Base-by-base conservation (phyloP, 345 rosid species). In the Raphanus sativus region DNA sequence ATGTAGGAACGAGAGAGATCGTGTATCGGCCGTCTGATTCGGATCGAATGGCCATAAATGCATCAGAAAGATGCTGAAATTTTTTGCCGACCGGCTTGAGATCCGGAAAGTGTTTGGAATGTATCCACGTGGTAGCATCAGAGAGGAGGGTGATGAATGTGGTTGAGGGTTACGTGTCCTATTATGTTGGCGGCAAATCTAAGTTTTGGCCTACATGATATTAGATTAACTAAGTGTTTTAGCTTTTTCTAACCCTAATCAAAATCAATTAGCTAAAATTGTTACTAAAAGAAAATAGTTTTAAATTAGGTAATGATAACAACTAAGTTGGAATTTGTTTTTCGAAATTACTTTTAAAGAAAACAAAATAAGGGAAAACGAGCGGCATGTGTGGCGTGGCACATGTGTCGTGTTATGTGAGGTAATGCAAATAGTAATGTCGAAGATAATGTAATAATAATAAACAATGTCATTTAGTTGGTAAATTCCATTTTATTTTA, bases 11-110 rank as follows among this genome's bases (percentile, higher is more conserved):
- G 40, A 70, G 25, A 1, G 8, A 56, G 52, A 77, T 64, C 67
- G 76, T 70, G 76, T 40, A 65, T 64, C 0, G 59, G 71, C 76
- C 61, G 67, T 77, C 71, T 38, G 62, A 70, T 77, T 63, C 67
- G 67, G 71, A 77, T 77, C 81, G 21, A 64, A 77, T 76, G 81
- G 71, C 61, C 71, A 70, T 40, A 52, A 65, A 56, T 26, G 52
- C 76, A 64, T 48, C 3, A 63, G 45, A 25, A 55, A 52, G 40
- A 29, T 63, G 65, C 59, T 54, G 45, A 62, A 17, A 28, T 69
- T 62, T 68, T 33, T 69, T 33, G 65, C 80, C 75, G 75, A 76
- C 75, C 67, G 61, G 81, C 71, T 70, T 77, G 66, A 77, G 76
- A 77, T 77, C 71, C 71, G 76, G 52, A 65, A 70, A 71, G 71